Evolutionary conservation across 192 early-diverging fungal genomes (phyloP).

Genomic region (Backusella morwellensis): DNA sequence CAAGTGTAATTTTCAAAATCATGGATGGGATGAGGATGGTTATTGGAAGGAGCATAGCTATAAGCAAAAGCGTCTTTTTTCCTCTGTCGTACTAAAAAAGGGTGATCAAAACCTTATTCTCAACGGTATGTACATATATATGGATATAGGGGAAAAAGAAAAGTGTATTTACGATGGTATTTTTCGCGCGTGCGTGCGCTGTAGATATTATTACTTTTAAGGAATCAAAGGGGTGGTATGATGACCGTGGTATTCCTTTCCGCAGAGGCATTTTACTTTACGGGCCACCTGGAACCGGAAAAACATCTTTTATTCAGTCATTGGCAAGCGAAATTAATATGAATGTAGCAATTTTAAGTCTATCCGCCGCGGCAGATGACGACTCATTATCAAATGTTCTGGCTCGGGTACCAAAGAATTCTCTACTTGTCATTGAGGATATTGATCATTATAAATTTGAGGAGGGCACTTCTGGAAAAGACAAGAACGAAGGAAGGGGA

Average conservation of each 20-base stretch:
- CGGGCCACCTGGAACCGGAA: slow-evolving; percentile 54
- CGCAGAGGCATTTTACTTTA: slow-evolving; percentile 51
- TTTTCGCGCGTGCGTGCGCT: background rate
- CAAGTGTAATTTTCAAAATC: slow-evolving; percentile 7
- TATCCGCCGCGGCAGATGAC: slow-evolving; percentile 40
- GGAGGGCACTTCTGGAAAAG: slow-evolving; percentile 9
- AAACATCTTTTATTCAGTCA: slow-evolving; percentile 52
- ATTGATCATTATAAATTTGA: slow-evolving; percentile 35
- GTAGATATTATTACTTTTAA: slow-evolving; percentile 35
- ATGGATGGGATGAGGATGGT: background rate
- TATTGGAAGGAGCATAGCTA: slow-evolving; percentile 15
- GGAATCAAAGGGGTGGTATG: slow-evolving; percentile 38
- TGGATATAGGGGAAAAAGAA: background rate
- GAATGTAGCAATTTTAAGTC: slow-evolving; percentile 47
- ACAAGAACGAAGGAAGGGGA: slow-evolving; percentile 14
- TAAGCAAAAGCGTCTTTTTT: slow-evolving; percentile 36
- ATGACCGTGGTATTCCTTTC: slow-evolving; percentile 51
- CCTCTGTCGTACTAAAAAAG: slow-evolving; percentile 45
- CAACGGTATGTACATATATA: slow-evolving; percentile 22
- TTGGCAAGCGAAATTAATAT: slow-evolving; percentile 48
- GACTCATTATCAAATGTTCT: slow-evolving; percentile 38
- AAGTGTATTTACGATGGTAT: slow-evolving; percentile 36
- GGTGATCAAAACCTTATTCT: slow-evolving; percentile 45
- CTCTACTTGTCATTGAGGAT: slow-evolving; percentile 53
- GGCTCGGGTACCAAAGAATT: slow-evolving; percentile 40